phyloP scores from a whole-genome alignment of 805 yeast genomes.

The Wickerhamomyces queroliae region DNA sequence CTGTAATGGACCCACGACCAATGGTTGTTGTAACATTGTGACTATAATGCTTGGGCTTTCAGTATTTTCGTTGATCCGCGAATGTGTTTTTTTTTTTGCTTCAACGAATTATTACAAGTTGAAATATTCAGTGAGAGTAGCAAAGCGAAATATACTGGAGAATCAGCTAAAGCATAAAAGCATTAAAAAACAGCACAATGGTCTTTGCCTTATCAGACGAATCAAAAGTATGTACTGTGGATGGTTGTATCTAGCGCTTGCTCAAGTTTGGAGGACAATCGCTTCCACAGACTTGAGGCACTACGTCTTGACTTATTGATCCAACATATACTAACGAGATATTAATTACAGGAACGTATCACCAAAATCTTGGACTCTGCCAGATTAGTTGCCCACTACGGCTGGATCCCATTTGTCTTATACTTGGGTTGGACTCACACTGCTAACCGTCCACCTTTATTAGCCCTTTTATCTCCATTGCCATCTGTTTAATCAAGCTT shows the following conservation, averaged over 20 bases:
- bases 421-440: conserved; percentile 86
- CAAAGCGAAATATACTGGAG: too few species aligned
- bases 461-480: conserved; percentile 71
- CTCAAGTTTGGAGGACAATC: background rate
- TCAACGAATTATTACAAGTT: too few species aligned
- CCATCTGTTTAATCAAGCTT: conserved; percentile 56
- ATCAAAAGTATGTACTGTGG: conserved; percentile 30
- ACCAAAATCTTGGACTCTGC: conserved; percentile 76
- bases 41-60: too few species aligned
- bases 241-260: background rate
- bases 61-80: too few species aligned
- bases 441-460: conserved; percentile 76
- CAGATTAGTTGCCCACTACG: conserved; percentile 87
- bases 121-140: too few species aligned
- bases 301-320: background rate
- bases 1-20: too few species aligned
- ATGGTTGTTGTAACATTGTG: too few species aligned
- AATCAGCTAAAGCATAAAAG: too few species aligned
- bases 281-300: too few species aligned
- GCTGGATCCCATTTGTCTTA: conserved; percentile 93
- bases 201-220: conserved; percentile 39
- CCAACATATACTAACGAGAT: conserved; percentile 3
- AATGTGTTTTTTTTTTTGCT: too few species aligned
- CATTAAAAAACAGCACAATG: conserved; percentile 19
- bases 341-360: conserved; percentile 76